These are phyloP conservation scores for Podospora appendiculata DNA, from an alignment of 495 filamentous ascomycete species.

Conservation along the genomic window DNA sequence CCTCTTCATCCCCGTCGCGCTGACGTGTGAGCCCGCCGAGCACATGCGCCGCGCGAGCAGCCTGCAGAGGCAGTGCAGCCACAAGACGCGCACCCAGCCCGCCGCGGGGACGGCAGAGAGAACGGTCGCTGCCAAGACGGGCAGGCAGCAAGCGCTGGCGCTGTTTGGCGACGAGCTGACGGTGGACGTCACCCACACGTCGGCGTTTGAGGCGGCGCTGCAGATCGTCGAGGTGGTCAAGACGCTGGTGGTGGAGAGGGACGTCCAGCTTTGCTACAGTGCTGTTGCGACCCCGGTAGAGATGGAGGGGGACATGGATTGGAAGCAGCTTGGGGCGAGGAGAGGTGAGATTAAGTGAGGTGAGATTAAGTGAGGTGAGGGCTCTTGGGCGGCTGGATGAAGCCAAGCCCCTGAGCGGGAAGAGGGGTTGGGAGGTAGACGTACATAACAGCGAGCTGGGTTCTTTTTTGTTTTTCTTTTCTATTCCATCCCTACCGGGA, in stretches of 20 bases:
- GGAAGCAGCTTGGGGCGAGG: slow-evolving; percentile 1
- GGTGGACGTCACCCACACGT: slow-evolving; percentile 10
- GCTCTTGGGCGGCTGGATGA: too few species aligned
- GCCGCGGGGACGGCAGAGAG: not conserved
- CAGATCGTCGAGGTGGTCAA: slow-evolving; percentile 17
- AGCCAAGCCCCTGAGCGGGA: too few species aligned
- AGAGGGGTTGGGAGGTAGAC: too few species aligned
- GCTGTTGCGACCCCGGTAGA: slow-evolving; percentile 4
- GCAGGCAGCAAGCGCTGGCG: not conserved
- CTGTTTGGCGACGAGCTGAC: slow-evolving; percentile 2
- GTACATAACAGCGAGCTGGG: too few species aligned
- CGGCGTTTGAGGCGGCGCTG: slow-evolving; percentile 16
- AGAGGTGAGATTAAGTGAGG: not conserved
- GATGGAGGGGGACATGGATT: not conserved
- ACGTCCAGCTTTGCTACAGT: slow-evolving; percentile 6
- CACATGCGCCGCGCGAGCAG: slow-evolving; percentile 4
- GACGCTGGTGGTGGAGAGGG: slow-evolving; percentile 6
- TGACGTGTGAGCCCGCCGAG: slow-evolving; percentile 13
- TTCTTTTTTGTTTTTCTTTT: too few species aligned
- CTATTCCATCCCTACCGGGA: too few species aligned
- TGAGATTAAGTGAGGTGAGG: not conserved
- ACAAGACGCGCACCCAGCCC: not conserved
- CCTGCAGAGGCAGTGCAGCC: slow-evolving; percentile 12
- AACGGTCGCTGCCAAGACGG: not conserved
- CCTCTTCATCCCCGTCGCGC: slow-evolving; percentile 10